Base-by-base conservation (phyloP, 2,329 filamentous ascomycete species). In the Aspergillus ustus region DNA sequence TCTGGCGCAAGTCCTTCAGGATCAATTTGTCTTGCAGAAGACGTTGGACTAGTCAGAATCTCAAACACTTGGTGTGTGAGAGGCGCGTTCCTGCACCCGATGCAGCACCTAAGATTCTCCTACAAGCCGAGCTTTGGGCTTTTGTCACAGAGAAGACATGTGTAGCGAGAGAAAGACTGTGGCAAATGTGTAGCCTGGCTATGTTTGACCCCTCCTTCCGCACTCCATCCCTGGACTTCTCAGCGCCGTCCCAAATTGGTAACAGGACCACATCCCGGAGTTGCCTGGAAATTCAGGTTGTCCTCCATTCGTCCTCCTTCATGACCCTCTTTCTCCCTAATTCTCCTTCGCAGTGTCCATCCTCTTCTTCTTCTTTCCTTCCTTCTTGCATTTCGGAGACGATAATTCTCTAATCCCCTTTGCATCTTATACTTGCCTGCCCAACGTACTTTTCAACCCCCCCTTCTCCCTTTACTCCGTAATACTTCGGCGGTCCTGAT, bases 61-160 rank as follows among this genome's bases (percentile, higher is more conserved):
- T 66, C 65, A 67, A 67, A 66, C 63, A 53, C 31, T 64, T 61
- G 22, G 62, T 63, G 63, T 65, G 46, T 64, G 64, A 66, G 59
- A 57, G 40, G 28, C 48, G 57, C 54, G 49, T 51, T 59, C 58
- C 59, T 61, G 62, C 53, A 53, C 22, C 59, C 31, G 52, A 59
- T 61, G 62, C 56, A 51, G 48, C 54, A 52, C 55, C 52, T 40
- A 61, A 61, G 49, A 51, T 63, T 7, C 37, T 44, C 13, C 9
- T 13, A 25, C 9, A 53, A 31, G 17, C 28, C 34, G 34, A 40
- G 34, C 34, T 40, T 5, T 40, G 13, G 34, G 34, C 13, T 5
- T 40, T 15, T 40, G 13, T 13, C 34, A 40, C 34, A 40, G 34
- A 40, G 13, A 15, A 40, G 34, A 40, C 6, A 11, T 40, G 34